Evolutionary conservation across 2,329 filamentous ascomycete species (phyloP), one percentile per base, ranked within the genome.

Genomic region (Aspergillus sp.): DNA sequence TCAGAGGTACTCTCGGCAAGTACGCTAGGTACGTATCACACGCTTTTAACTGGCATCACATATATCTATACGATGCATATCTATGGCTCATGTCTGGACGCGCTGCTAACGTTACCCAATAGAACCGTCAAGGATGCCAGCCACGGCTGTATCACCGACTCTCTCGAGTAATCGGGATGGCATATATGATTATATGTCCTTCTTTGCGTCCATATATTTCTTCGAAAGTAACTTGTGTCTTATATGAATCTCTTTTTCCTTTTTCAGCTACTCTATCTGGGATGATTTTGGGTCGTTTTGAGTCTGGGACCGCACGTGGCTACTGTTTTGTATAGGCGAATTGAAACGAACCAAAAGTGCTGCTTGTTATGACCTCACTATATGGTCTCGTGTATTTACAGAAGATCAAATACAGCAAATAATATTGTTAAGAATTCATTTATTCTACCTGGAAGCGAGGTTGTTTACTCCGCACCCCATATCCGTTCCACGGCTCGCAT

Each of bases 1-100:
- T 80, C 68, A 83, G 85, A 68, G 89, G 89, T 52, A 91, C 88
- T 5, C 77, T 91, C 66, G 86, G 83, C 64, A 91, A 91, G 78
- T 91, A 91, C 70, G 88, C 88, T 58, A 75, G 74, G 70, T 74
- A 71, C 50, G 72, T 70, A 30, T 27, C 25, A 19, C 17, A 25
- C 13, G 32, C 15, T 39, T 52, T 41, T 10, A 11, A 27, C 8
- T 25, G 15, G 38, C 41, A 4, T 32, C 3, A 5, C 8, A 3
- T 39, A 4, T 13, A 13, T 19, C 3, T 23, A 19, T 39, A 7
- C 13, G 17, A 32, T 38, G 32, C 32, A 36, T 36, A 5, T 13
- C n/a, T 39, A 17, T 17, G 19, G n/a, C 13, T 30, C 19, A 21
- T 15, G 25, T 2, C 5, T 49, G 11, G 15, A 30, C 61, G 2